Base-by-base conservation (phyloP, 2,329 filamentous ascomycete species). In the Botrytis fabae region DNA sequence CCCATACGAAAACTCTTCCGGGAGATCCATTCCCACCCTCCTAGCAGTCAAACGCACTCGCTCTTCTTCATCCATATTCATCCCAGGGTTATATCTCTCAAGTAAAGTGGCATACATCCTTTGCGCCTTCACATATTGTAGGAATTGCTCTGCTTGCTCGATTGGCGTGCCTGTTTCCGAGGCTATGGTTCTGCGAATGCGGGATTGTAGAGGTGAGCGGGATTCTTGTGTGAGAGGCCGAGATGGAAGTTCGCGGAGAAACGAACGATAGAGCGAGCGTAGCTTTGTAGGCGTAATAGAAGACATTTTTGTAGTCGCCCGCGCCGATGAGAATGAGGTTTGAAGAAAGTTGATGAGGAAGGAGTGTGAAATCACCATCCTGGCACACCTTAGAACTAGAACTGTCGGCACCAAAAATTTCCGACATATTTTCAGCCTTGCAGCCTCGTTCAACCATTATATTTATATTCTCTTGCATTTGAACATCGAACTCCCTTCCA, bases 21-120 rank as follows among this genome's bases (percentile, higher is more conserved):
- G 95, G 82, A 98, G 81, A 82, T 98, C 88, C 92, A 98, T 94
- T 28, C 95, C 96, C 59, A 98, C 94, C 80, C 93, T 89, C 83
- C 94, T 86, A 14, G 96, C 96, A 71, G 93, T 92, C 84, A 98
- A 84, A 73, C 93, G 85, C 60, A 98, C 90, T 74, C 93, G 87
- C 85, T 98, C 95, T 83, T 97, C 90, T 81, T 90, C 91, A 77
- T 92, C 90, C 91, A 97, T 93, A 77, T 89, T 89, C 90, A 97
- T 93, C 28, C 95, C 94, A 0, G 94, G 94, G 82, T 98, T 98
- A 83, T 99, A 98, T 78, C 95, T 88, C 83, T 98, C 95, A 54
- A 98, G 82, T 61, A 98, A 84, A 25, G 89, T 91, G 40, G 89
- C 88, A 82, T 98, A 98, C 81, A 89, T 89, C 70, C 95, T 87